Evolutionary conservation across 345 rosid species (phyloP), one percentile per base, ranked within the genome.

Genomic region (Noccaea caerulescens): DNA sequence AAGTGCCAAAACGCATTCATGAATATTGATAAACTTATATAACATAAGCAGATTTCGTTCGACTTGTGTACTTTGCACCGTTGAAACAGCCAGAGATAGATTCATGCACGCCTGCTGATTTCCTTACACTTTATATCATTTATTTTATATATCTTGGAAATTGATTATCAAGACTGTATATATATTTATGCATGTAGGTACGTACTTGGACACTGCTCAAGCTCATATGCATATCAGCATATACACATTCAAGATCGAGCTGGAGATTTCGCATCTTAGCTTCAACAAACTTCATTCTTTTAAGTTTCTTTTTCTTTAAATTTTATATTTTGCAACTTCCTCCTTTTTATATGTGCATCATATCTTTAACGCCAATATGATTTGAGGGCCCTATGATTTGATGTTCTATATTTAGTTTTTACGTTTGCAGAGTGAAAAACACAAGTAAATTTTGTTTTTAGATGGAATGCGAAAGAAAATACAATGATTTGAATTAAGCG

Each of bases 91-190:
- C n/a, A 16, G 64, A 46, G 16, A 16, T 51, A 60, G 75, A 8
- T 65, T 65, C 77, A 73, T 73, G 77, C 59, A 57, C 59, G 66
- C 63, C 70, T 55, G 57, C 39, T 54, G 50, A 7, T 61, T 54
- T 51, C 62, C 27, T 52, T 38, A 50, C 36, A 38, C 54, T 51
- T 20, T 37, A 23, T 30, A n/a, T 5, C 23, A 50, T 12, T 33
- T 33, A 27, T 27, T 37, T 47, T 16, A 47, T 53, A 13, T 53
- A 51, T 62, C 11, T 63, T 7, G 1, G 18, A 54, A 37, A 44
- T 7, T 36, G 37, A 62, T 43, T 30, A 53, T 52, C 37, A 71
- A 25, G 45, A 33, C 51, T 63, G 10, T 39, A 4, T 57, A 66
- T 68, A 68, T 32, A 43, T 36, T 10, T 14, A 41, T 69, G 73